Conservation (phyloP, 2,329 filamentous ascomycete species). For the Fusarium mexicanum region DNA sequence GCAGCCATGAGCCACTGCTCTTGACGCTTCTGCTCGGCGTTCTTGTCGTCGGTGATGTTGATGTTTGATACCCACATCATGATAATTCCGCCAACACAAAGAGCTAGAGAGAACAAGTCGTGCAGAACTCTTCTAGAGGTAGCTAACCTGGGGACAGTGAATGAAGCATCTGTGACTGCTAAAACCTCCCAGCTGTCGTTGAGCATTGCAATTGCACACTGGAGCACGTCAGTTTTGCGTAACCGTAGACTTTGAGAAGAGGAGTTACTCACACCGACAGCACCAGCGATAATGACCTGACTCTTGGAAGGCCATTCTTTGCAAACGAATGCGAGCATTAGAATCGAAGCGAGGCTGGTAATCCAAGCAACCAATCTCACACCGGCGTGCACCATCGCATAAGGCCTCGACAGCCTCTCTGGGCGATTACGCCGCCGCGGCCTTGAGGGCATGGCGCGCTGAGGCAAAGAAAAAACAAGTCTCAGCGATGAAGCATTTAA, state of each 20-base stretch:
- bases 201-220: slow-evolving; percentile 48
- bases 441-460: slow-evolving; percentile 28
- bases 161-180: slow-evolving; percentile 41
- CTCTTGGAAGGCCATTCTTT: slow-evolving; percentile 46
- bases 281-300: slow-evolving; percentile 44
- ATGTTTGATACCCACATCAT: slow-evolving; percentile 47
- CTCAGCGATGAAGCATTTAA: slow-evolving; percentile 19
- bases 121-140: slow-evolving; percentile 45
- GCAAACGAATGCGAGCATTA: slow-evolving; percentile 47
- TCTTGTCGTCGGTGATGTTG: slow-evolving; percentile 21
- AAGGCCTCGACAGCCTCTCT: slow-evolving; percentile 20
- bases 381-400: slow-evolving; percentile 37
- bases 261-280: slow-evolving; percentile 45
- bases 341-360: slow-evolving; percentile 45
- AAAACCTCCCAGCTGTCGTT: slow-evolving; percentile 52
- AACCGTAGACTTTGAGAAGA: not conserved
- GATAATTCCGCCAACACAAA: slow-evolving; percentile 49
- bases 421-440: slow-evolving; percentile 13
- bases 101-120: slow-evolving; percentile 48
- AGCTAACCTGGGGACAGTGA: slow-evolving; percentile 41
- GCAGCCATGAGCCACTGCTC: slow-evolving; percentile 33
- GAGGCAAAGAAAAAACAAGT: not conserved
- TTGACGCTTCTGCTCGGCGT: slow-evolving; percentile 20
- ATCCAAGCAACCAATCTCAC: slow-evolving; percentile 47
- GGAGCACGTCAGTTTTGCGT: slow-evolving; percentile 10